phyloP scores from a whole-genome alignment of 2,329 filamentous ascomycete genomes.

The Tolypocladium paradoxum region DNA sequence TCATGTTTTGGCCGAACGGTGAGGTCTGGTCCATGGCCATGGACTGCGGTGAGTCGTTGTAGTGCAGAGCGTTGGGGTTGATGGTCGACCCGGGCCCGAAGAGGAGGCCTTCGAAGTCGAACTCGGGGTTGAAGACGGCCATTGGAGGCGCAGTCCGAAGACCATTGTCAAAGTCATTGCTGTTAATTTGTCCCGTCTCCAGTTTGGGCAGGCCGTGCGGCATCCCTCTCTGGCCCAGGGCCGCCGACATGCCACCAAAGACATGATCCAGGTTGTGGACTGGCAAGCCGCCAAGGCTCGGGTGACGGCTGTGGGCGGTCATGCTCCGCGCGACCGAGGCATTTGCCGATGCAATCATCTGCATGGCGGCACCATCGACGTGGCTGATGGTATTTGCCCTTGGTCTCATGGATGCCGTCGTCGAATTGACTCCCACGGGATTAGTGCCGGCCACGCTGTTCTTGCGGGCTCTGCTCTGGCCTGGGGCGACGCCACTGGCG shows the following conservation, averaged over 20 bases:
- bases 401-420: constrained; percentile 59
- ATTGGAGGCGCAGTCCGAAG: constrained; percentile 68
- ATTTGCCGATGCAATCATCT: constrained; percentile 55
- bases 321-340: constrained; percentile 37
- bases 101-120: constrained; percentile 39
- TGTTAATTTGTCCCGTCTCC: constrained; percentile 62
- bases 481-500: constrained; percentile 58
- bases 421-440: constrained; percentile 31
- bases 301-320: constrained; percentile 57
- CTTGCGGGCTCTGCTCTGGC: constrained; percentile 71
- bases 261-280: constrained; percentile 49
- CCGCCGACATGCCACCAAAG: constrained; percentile 62
- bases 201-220: constrained; percentile 67
- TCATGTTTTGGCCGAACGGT: constrained; percentile 45
- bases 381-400: constrained; percentile 95
- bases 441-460: constrained; percentile 66
- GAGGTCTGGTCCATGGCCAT: constrained; percentile 52
- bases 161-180: constrained; percentile 54
- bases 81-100: constrained; percentile 59
- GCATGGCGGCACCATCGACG: constrained; percentile 67
- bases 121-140: constrained; percentile 50
- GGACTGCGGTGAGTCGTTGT: constrained; percentile 64
- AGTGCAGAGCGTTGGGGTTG: constrained; percentile 69
- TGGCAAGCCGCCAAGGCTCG: constrained; percentile 60
- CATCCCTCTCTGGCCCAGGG: constrained; percentile 55